Conservation (phyloP, 768 basidiomycete species). For the Russula griseocarnosa region DNA sequence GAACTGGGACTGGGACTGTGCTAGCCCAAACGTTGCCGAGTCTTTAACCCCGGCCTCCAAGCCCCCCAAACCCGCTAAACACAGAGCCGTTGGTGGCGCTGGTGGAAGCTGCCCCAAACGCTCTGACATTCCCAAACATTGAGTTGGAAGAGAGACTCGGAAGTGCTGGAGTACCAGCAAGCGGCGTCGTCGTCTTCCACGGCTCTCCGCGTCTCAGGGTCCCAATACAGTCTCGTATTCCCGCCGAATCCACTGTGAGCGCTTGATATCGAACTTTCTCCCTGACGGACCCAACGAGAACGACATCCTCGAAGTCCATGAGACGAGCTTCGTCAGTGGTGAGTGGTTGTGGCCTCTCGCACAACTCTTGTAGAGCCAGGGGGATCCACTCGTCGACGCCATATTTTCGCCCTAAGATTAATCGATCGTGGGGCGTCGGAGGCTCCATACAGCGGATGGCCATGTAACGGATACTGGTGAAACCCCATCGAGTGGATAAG, state of each 20-base stretch:
- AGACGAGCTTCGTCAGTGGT: conserved; percentile 17
- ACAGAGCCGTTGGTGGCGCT: no score
- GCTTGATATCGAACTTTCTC: conserved; percentile 12
- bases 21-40: neutral
- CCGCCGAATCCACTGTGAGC: neutral
- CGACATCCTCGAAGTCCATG: conserved; percentile 17
- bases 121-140: no score
- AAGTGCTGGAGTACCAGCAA: no score
- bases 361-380: conserved; percentile 16
- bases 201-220: conserved; percentile 3
- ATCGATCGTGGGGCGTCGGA: conserved; percentile 8
- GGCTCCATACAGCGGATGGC: conserved; percentile 19
- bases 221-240: conserved; percentile 4
- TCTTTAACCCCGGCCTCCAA: neutral
- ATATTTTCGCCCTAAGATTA: conserved; percentile 11
- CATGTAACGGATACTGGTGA: conserved; percentile 19
- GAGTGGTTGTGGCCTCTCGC: conserved; percentile 15
- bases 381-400: conserved; percentile 18
- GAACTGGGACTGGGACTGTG: neutral
- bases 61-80: no score
- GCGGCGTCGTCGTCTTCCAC: neutral
- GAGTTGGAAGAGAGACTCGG: no score
- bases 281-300: conserved; percentile 19
- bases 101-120: no score
- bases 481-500: conserved; percentile 23